phyloP scores from a whole-genome alignment of 768 basidiomycete genomes.

The Leucocoprinus sp. region DNA sequence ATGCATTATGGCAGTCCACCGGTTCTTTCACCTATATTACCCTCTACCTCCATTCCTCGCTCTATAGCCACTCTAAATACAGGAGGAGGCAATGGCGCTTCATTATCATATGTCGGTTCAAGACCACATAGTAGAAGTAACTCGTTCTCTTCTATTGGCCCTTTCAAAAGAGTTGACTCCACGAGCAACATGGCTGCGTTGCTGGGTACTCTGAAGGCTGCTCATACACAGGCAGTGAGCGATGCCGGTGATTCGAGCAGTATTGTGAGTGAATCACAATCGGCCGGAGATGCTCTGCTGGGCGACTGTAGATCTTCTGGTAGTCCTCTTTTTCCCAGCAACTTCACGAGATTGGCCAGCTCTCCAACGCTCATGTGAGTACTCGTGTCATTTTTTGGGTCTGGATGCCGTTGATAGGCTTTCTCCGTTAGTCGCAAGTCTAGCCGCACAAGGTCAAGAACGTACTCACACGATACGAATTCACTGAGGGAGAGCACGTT shows the following conservation, averaged over 20 bases:
- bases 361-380: conserved; percentile 55
- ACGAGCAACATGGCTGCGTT: conserved; percentile 18
- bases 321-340: conserved; percentile 75
- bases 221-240: conserved; percentile 16
- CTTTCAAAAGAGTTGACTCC: conserved; percentile 29
- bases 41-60: conserved; percentile 18
- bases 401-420: no score
- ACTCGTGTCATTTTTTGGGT: background rate
- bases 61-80: conserved; percentile 11
- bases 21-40: conserved; percentile 21
- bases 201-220: conserved; percentile 9
- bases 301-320: conserved; percentile 63
- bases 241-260: conserved; percentile 13
- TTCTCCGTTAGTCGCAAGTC: background rate
- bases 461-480: conserved; percentile 17
- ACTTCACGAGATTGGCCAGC: conserved; percentile 59
- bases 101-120: background rate
- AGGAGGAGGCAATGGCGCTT: background rate
- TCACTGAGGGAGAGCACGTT: conserved; percentile 1
- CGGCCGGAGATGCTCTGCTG: conserved; percentile 30
- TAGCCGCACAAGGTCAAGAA: conserved; percentile 15
- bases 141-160: conserved; percentile 22
- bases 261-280: conserved; percentile 9
- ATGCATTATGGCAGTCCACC: conserved; percentile 16
- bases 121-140: conserved; percentile 5